Evolutionary conservation across 306 rosid genomes (phyloP).

Genomic region (Dryas alaskensis): DNA sequence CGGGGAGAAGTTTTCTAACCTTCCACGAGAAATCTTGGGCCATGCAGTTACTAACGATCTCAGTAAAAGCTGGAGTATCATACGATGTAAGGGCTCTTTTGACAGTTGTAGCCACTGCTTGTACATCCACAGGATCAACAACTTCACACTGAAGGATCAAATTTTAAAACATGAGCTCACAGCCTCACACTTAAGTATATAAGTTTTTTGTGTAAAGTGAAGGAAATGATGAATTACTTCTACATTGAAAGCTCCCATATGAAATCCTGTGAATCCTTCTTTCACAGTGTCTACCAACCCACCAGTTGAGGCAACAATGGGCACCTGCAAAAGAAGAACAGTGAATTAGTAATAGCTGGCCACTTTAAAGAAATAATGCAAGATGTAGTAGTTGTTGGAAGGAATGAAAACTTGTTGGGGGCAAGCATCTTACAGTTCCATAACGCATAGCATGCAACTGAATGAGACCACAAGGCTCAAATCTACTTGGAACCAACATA

Average conservation of each 20-base stretch:
- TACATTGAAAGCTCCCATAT: slow-evolving; percentile 78
- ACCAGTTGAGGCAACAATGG: slow-evolving; percentile 80
- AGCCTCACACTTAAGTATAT: background rate
- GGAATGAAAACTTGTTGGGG: background rate
- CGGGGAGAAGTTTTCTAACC: slow-evolving; percentile 37
- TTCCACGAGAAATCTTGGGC: slow-evolving; percentile 85
- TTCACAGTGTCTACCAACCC: slow-evolving; percentile 82
- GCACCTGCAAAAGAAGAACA: slow-evolving; percentile 44
- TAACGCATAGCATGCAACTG: slow-evolving; percentile 87
- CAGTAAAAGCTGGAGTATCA: slow-evolving; percentile 55
- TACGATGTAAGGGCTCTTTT: slow-evolving; percentile 45
- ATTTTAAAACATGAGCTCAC: slow-evolving; percentile 9
- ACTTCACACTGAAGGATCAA: slow-evolving; percentile 57
- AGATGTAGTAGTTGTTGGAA: background rate
- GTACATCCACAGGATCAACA: slow-evolving; percentile 62
- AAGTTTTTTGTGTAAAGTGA: background rate
- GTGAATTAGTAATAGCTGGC: background rate
- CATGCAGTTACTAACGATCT: slow-evolving; percentile 68
- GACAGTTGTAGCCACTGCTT: slow-evolving; percentile 51
- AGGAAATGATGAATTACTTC: slow-evolving; percentile 45
- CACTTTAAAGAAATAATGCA: background rate
- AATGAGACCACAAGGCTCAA: slow-evolving; percentile 88
- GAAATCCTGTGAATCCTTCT: slow-evolving; percentile 87
- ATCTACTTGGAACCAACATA: slow-evolving; percentile 69
- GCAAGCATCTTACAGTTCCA: slow-evolving; percentile 50